A percentile compares a stretch with the other conserved stretches of the same genome.
These are phyloP conservation scores for Nitzschia sp. DNA, from an alignment of 108 stramenopile species.

Conservation along the genomic window DNA sequence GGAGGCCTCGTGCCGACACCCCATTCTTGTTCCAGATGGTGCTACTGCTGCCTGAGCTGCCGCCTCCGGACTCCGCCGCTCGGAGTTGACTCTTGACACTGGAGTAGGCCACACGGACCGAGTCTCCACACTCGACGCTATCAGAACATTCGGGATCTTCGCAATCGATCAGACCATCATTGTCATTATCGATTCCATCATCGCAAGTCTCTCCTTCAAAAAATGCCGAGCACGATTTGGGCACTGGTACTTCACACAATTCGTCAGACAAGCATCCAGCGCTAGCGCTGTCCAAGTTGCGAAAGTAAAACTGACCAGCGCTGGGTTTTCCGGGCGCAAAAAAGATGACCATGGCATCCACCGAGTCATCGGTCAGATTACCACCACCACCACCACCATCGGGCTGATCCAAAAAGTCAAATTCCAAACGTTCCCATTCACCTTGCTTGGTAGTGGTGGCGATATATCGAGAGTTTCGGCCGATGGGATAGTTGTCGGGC, in stretches of 20 bases:
- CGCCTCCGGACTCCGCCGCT: no score
- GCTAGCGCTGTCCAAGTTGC: conserved; percentile 3
- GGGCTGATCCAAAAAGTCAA: conserved; percentile 20
- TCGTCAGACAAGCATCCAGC: not conserved
- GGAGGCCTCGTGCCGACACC: no score
- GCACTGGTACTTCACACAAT: not conserved
- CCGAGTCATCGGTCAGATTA: conserved; percentile 2
- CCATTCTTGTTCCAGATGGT: no score
- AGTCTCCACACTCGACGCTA: not conserved
- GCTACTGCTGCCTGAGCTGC: no score
- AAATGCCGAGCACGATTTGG: conserved; percentile 7
- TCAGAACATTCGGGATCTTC: not conserved
- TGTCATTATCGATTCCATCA: conserved; percentile 8
- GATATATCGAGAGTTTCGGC: conserved; percentile 12
- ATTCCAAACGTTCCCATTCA: conserved; percentile 17
- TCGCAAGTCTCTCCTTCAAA: conserved; percentile 11
- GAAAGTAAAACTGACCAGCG: conserved; percentile 9
- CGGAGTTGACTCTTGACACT: not conserved
- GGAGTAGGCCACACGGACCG: not conserved
- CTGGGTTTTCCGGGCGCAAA: not conserved
- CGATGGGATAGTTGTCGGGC: conserved; percentile 13
- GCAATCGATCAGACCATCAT: conserved; percentile 4
- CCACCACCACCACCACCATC: no score
- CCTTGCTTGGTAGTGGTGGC: conserved; percentile 1
- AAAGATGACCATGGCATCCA: conserved; percentile 12